Evolutionary conservation across 305 asterid genomes (phyloP).

Genomic region (Solanum chacoense): DNA sequence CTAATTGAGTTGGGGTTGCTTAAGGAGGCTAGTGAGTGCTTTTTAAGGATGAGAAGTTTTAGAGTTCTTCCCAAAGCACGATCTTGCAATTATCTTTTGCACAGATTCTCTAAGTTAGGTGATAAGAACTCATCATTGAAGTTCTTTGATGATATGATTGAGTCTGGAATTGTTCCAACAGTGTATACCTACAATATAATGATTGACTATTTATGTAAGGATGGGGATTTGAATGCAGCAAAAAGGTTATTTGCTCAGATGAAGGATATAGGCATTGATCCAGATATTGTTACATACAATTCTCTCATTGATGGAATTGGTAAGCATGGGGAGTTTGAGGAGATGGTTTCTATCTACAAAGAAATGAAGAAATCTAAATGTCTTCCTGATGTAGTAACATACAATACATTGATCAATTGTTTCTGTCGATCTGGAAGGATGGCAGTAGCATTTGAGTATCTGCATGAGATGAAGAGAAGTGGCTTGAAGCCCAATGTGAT

Average conservation of each 20-base stretch:
- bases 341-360: constrained; percentile 42
- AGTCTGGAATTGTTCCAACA: constrained; percentile 48
- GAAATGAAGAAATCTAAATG: constrained; percentile 67
- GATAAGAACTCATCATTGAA: constrained; percentile 32
- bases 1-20: constrained; percentile 58
- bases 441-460: constrained; percentile 51
- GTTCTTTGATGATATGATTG: constrained; percentile 54
- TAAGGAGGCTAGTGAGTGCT: constrained; percentile 73
- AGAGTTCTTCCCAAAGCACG: constrained; percentile 55
- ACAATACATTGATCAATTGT: constrained; percentile 79
- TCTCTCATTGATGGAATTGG: constrained; percentile 75
- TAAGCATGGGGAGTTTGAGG: constrained; percentile 51
- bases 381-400: constrained; percentile 66
- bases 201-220: constrained; percentile 65
- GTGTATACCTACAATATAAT: constrained; percentile 66
- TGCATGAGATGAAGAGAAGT: constrained; percentile 65
- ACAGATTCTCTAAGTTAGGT: constrained; percentile 34
- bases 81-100: constrained; percentile 75
- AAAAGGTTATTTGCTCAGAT: constrained; percentile 42
- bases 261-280: constrained; percentile 51
- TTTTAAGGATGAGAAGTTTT: constrained; percentile 51
- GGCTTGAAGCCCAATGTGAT: constrained; percentile 60
- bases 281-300: constrained; percentile 76
- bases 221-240: constrained; percentile 57
- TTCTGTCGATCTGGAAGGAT: constrained; percentile 59